Percentiles rank a stretch among this genome's conserved stretches.
phyloP scores from a whole-genome alignment of 805 yeast species.

The Candida takata region DNA sequence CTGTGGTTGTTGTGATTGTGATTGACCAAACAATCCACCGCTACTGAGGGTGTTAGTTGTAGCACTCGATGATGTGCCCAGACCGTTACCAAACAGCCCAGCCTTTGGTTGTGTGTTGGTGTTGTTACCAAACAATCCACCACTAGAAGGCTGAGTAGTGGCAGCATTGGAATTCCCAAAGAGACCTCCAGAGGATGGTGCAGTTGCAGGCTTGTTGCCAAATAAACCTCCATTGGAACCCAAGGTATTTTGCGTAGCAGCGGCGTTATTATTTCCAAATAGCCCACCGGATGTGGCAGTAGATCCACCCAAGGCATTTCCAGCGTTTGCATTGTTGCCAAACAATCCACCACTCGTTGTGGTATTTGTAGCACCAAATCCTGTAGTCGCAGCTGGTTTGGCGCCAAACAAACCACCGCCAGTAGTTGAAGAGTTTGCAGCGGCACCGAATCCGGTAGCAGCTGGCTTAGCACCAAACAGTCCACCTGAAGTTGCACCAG shows the following conservation, averaged over 20 bases:
- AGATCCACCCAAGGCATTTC: not conserved
- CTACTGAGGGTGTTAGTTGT: slow-evolving; percentile 11
- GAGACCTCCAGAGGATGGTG: slow-evolving; percentile 13
- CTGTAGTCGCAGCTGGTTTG: slow-evolving; percentile 15
- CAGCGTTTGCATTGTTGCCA: slow-evolving; percentile 22
- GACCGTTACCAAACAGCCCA: slow-evolving; percentile 23
- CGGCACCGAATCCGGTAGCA: slow-evolving; percentile 28
- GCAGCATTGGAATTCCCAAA: not conserved
- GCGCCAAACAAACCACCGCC: slow-evolving; percentile 39
- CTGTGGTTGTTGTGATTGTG: slow-evolving; percentile 4
- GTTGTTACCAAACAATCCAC: slow-evolving; percentile 23
- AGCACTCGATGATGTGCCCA: slow-evolving; percentile 26
- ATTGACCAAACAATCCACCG: slow-evolving; percentile 23
- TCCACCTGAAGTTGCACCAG: slow-evolving; percentile 22
- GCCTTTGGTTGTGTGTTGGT: slow-evolving; percentile 23
- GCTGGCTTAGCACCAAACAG: slow-evolving; percentile 25
- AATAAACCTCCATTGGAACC: slow-evolving; percentile 27
- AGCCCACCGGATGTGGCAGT: slow-evolving; percentile 29
- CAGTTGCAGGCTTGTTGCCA: slow-evolving; percentile 32
- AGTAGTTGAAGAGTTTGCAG: slow-evolving; percentile 23
- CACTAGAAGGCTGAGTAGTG: slow-evolving; percentile 17
- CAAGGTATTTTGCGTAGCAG: slow-evolving; percentile 22
- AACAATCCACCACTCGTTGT: slow-evolving; percentile 31
- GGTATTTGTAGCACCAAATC: slow-evolving; percentile 12
- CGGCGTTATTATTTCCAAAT: slow-evolving; percentile 29